A percentile compares a stretch with the other conserved stretches of the same genome.
phyloP scores from a whole-genome alignment of 306 rosid genomes.

The Aeschynomene evenia region DNA sequence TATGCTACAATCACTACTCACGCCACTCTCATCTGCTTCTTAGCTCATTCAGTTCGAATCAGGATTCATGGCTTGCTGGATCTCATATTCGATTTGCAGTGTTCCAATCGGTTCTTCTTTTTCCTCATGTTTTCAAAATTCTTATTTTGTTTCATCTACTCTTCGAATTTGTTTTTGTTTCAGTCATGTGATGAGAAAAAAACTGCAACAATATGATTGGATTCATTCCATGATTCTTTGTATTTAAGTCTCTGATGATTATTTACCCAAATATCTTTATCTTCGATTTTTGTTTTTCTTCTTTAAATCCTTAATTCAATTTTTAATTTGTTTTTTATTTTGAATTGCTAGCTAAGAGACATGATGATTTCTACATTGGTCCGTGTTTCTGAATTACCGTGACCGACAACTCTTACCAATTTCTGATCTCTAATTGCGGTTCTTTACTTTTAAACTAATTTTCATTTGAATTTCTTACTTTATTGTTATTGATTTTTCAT shows the following conservation, averaged over 20 bases:
- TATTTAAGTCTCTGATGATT: slow-evolving; percentile 94
- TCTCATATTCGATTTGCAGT: not conserved
- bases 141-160: not conserved
- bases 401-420: slow-evolving; percentile 54
- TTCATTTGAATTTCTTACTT: fast-evolving
- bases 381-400: slow-evolving; percentile 77
- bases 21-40: not conserved
- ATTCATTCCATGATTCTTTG: slow-evolving; percentile 59
- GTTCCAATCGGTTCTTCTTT: not conserved
- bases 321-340: not conserved
- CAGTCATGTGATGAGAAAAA: slow-evolving; percentile 62
- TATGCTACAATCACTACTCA: not conserved
- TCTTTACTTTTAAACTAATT: not conserved
- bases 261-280: not conserved
- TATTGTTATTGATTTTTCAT: too few relatives aligned
- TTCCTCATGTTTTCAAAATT: not conserved
- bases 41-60: not conserved
- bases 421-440: slow-evolving; percentile 49
- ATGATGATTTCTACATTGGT: slow-evolving; percentile 66
- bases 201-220: slow-evolving; percentile 94
- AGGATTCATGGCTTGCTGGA: not conserved
- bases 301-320: too few relatives aligned
- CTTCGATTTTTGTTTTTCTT: fast-evolving
- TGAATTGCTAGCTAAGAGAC: slow-evolving; percentile 18
- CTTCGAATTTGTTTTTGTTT: not conserved